Evolutionary conservation across 768 basidiomycete species (phyloP).

Genomic region (Cytidiella melzeri): DNA sequence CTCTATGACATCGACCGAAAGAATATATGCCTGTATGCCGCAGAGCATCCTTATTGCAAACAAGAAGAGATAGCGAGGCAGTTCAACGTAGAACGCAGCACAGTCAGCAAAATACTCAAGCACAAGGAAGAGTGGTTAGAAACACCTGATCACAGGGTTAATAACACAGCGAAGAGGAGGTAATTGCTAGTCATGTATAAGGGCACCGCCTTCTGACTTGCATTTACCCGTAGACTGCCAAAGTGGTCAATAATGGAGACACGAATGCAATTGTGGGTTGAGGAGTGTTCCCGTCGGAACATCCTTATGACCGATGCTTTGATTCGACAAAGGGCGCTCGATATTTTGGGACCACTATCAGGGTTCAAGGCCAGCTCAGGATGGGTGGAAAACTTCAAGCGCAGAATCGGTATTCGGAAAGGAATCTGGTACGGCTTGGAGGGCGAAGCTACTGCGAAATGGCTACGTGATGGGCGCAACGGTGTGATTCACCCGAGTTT

Average conservation of each 20-base stretch:
- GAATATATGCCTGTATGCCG: slow-evolving; percentile 64
- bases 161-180: slow-evolving; percentile 67
- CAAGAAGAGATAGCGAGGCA: slow-evolving; percentile 80
- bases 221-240: slow-evolving; percentile 45
- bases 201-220: slow-evolving; percentile 2
- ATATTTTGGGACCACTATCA: no score
- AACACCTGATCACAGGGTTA: slow-evolving; percentile 50
- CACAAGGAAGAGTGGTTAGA: slow-evolving; percentile 78
- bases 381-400: slow-evolving; percentile 92
- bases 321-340: slow-evolving; percentile 61
- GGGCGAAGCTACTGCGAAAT: no score
- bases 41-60: slow-evolving; percentile 56
- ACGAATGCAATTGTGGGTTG: slow-evolving; percentile 54
- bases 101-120: slow-evolving; percentile 91
- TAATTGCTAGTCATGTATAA: slow-evolving; percentile 29
- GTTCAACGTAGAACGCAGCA: slow-evolving; percentile 83
- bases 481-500: no score
- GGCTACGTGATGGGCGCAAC: no score
- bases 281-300: slow-evolving; percentile 42
- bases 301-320: slow-evolving; percentile 57
- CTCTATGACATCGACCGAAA: slow-evolving; percentile 72
- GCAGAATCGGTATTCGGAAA: slow-evolving; percentile 67
- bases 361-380: slow-evolving; percentile 89
- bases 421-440: slow-evolving; percentile 45
- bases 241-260: slow-evolving; percentile 78